Percentiles rank a stretch among this genome's conserved stretches.
phyloP scores from a whole-genome alignment of 305 asterid genomes.

The Stenogyne calaminthoides region DNA sequence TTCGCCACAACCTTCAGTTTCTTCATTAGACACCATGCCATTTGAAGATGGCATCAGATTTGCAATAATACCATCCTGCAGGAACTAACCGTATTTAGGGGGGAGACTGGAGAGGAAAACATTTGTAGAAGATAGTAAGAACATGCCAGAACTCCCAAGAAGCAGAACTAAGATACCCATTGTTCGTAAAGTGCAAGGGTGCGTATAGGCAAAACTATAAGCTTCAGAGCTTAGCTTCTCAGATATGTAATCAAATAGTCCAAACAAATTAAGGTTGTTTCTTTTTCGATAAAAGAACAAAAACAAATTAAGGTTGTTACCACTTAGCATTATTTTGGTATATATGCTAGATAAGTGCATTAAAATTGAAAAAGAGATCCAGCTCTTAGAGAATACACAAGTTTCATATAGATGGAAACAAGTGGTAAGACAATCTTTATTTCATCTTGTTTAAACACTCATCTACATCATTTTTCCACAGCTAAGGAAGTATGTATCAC shows the following conservation, averaged over 20 bases:
- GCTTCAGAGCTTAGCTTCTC: conserved; percentile 15
- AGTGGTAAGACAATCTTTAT: not conserved
- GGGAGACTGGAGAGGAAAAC: not conserved
- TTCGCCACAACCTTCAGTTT: conserved; percentile 40
- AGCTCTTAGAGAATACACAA: not conserved
- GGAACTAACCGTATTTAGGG: conserved; percentile 19
- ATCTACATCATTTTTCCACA: conserved; percentile 6
- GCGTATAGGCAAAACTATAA: not conserved
- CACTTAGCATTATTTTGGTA: not conserved
- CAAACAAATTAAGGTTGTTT: not conserved
- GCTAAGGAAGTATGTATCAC: not conserved
- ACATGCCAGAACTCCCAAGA: conserved; percentile 18
- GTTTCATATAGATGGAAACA: not conserved
- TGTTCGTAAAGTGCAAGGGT: conserved; percentile 16
- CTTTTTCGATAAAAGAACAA: not conserved
- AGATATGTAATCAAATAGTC: conserved; percentile 16
- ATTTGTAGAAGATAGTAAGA: conserved; percentile 22
- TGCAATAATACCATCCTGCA: conserved; percentile 51
- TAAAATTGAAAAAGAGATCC: conserved; percentile 1
- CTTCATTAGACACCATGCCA: conserved; percentile 38
- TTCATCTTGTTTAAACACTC: not conserved
- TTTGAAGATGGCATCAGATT: conserved; percentile 40
- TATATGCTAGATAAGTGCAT: not conserved
- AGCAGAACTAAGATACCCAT: conserved; percentile 17
- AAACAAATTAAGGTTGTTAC: not conserved